Evolutionary conservation across 805 yeast species (phyloP), one percentile per base, ranked within the genome.

Genomic region (Lachancea waltii): DNA sequence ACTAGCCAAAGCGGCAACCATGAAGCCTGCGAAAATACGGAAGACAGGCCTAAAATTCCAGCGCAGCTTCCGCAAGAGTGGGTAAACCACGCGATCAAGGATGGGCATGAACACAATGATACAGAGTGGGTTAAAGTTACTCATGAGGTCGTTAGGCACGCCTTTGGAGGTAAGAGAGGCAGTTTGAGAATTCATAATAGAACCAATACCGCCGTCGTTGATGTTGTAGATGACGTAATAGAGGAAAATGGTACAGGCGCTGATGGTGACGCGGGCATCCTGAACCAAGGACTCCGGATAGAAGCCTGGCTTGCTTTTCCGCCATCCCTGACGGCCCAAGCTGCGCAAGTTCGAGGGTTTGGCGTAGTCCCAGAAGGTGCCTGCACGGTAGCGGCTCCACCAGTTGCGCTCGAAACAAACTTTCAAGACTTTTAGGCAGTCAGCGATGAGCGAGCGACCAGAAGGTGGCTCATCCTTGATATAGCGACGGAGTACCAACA

Each of bases 61-160:
- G 13, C 23, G 26, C 66, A 36, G 64, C 43, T 47, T 65, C 56
- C 77, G 68, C 45, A 77, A 58, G 27, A 57, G 42, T 33, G 82
- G 82, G 60, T 73, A 83, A 10, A 80, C 41, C n/a, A 68, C 49
- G 43, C 69, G 61, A 58, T 83, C 85, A 60, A 72, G 70, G 48
- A 83, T 67, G 42, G 94, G 94, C 47, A 84, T 80, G 59, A 81
- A 78, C n/a, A 84, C 65, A 49, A 84, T 80, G 49, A 84, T 72
- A 27, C 85, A 79, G 50, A 84, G 65, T 20, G 92, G 82, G 61
- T 84, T 81, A 49, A 84, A 73, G 54, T 77, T 81, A 62, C 78
- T 81, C 67, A 83, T 72, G 50, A 83, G 68, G 68, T 83, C 94
- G 56, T 84, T 84, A 48, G 94, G 92, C 49, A 83, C 69, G 28